Evolutionary conservation across 495 filamentous ascomycete genomes (phyloP).

Genomic region (Elasticomyces elasticus): DNA sequence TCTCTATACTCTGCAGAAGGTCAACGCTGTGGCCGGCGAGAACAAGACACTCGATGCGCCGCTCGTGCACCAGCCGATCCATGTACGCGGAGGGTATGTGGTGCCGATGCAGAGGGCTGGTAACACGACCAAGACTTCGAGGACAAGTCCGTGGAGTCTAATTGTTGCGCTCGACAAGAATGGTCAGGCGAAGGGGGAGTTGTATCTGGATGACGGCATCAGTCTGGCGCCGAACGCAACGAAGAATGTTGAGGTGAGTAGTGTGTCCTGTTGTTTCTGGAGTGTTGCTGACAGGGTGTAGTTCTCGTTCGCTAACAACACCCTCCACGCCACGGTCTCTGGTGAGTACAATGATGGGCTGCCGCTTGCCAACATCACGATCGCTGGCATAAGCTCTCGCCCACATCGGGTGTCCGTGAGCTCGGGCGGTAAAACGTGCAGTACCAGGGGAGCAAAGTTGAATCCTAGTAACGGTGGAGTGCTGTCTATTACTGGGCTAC

Average conservation of each 20-base stretch:
- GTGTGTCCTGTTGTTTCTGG: neutral
- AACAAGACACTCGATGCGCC: slow-evolving; percentile 20
- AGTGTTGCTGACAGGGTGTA: neutral
- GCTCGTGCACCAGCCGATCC: slow-evolving; percentile 16
- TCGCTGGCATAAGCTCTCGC: slow-evolving; percentile 1
- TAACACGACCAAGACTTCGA: slow-evolving; percentile 17
- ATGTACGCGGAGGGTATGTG: slow-evolving; percentile 15
- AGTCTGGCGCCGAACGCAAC: slow-evolving; percentile 12
- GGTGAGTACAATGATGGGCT: slow-evolving; percentile 7
- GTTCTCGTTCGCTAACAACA: slow-evolving; percentile 15
- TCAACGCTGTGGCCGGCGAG: slow-evolving; percentile 15
- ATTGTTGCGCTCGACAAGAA: slow-evolving; percentile 16
- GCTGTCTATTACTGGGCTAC: slow-evolving; percentile 1
- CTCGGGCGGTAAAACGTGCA: neutral
- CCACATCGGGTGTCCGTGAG: neutral
- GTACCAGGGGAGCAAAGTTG: neutral
- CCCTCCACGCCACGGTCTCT: slow-evolving; percentile 5
- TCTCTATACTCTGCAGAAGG: slow-evolving; percentile 15
- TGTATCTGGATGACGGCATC: slow-evolving; percentile 23
- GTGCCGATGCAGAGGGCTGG: slow-evolving; percentile 19
- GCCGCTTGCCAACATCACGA: slow-evolving; percentile 16
- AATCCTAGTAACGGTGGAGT: neutral
- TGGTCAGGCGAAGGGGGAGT: slow-evolving; percentile 10
- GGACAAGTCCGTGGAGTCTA: slow-evolving; percentile 16
- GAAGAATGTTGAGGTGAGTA: slow-evolving; percentile 10